Evolutionary conservation across 257 asterid species (phyloP), one percentile per base, ranked within the genome.

Genomic region (Lavandula angustifolia): DNA sequence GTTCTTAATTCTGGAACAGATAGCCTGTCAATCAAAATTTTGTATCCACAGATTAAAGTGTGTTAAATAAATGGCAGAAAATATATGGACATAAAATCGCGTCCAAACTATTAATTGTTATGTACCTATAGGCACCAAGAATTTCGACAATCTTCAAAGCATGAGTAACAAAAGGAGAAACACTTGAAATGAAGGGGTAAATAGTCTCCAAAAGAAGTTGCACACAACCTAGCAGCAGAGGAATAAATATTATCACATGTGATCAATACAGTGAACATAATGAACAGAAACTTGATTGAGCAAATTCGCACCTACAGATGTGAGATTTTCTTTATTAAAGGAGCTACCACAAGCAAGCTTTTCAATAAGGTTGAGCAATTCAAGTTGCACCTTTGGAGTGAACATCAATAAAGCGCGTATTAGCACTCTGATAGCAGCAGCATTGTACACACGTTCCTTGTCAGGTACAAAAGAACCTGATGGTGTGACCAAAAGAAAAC

Each of bases 341-440:
- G 86, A 81, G 71, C 92, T 87, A 68, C 87, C 88, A 78, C 78
- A 75, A 60, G 99, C 86, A 82, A 94, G 96, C 74, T 84, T 86
- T 70, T 86, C 96, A 69, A 94, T 78, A 50, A 90, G 80, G 78
- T 75, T 86, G 41, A 87, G 80, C 85, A 90, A 82, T 81, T 94
- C 99, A 51, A 94, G 81, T 81, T 94, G 99, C 83, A 90, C 76
- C 81, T 90, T 90, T 33, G 97, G 99, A 58, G 95, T 90, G 76
- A 90, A 90, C 53, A 83, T 81, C 81, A 94, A 76, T 41, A 90
- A 77, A 58, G 94, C 71, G 16, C 96, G 99, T 73, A 94, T 65
- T 64, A 94, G 86, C 72, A 90, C 96, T 73, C 87, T 82, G 73
- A 94, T 76, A 64, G 97, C 92, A 62, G 96, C 85, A 79, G 99